Base-by-base conservation (phyloP, 768 basidiomycete genomes). In the Trametes coccinea region DNA sequence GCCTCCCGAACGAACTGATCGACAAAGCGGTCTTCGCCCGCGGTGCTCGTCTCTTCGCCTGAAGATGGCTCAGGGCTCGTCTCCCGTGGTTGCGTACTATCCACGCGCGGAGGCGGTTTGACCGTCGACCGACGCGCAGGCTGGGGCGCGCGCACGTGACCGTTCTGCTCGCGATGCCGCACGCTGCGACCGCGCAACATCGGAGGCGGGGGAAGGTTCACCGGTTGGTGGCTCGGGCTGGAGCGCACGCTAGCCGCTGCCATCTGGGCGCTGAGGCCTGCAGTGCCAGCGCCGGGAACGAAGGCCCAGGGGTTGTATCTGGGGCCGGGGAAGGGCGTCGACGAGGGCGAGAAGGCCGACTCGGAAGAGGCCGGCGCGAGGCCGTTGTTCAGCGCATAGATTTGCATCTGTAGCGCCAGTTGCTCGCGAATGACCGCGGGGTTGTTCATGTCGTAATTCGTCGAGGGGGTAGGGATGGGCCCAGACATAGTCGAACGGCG, bases 71-170 rank as follows among this genome's bases (percentile, higher is more conserved):
- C 90, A 0, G 89, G 90, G 63, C 87, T 90, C 10, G 90, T 92
- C 65, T 92, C 90, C 44, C 90, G 76, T 6, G 90, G 90, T 67
- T 92, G 89, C 0, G 90, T 93, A 66, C 89, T 92, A 67, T 91
- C 88, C 16, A 92, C 90, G 11, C 90, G 79, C 9, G 88, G 89
- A 1, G 90, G 90, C 1, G 86, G 87, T 69, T 85, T 85, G 39
- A 86, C 74, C 9, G 29, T 9, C 4, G 41, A 5, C 53, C 78
- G 72, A 40, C 65, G 60, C 29, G 56, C 59, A 40, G 44, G 34
- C 57, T 67, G 71, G 37, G 71, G 71, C 11, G 53, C 29, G 10
- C 76, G 72, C 17, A 80, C 60, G 60, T 78, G 78, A 8, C 62
- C 45, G 4, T 78, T 75, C 40, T 69, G 71, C 62, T 81, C 79